Evolutionary conservation across 2,329 filamentous ascomycete species (phyloP), one percentile per base, ranked within the genome.

Genomic region (Gnomoniopsis sp.): DNA sequence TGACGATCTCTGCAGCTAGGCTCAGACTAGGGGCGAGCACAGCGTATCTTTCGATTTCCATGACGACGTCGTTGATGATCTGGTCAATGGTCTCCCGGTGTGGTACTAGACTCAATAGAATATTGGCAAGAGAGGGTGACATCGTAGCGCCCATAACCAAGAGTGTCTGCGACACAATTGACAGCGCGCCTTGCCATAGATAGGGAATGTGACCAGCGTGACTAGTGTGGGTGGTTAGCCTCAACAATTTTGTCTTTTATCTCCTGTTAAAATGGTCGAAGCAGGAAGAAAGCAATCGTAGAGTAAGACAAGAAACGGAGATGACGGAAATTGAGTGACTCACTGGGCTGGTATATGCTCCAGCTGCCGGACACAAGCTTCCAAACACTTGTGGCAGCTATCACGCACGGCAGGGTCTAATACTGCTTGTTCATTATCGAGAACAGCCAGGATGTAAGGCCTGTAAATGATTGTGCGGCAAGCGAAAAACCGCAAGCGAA

Each of bases 381-480:
- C 90, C 23, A 95, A 77, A 69, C 90, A 93, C 70, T 91, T 91
- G 67, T 88, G 85, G 71, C 90, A 93, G 68, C 88, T 89, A 52
- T 91, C 89, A 64, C 88, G 83, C 52, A 93, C 89, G 12, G 84
- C 81, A 12, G 84, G 85, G 72, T 93, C 89, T 66, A 88, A 72
- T 15, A 88, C 83, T 22, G 88, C 82, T 64, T 86, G 86, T 66
- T 92, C 89, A 61, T 93, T 90, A 67, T 92, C 87, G 22, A 95
- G 74, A 2, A 93, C 90, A 12, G 89, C 88, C 59, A 92, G 77
- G 62, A 93, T 90, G 70, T 93, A 93, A 0, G 90, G 90, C 30
- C 90, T 83, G 74, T 91, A 93, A 64, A 95, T 93, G 67, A 93
- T 93, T 26, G 90, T 93, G 58, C 89, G 86, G 71, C 90, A 95